Percentiles rank a stretch among this genome's conserved stretches.
phyloP scores from a whole-genome alignment of 805 yeast genomes.

The Saitoella complicata region DNA sequence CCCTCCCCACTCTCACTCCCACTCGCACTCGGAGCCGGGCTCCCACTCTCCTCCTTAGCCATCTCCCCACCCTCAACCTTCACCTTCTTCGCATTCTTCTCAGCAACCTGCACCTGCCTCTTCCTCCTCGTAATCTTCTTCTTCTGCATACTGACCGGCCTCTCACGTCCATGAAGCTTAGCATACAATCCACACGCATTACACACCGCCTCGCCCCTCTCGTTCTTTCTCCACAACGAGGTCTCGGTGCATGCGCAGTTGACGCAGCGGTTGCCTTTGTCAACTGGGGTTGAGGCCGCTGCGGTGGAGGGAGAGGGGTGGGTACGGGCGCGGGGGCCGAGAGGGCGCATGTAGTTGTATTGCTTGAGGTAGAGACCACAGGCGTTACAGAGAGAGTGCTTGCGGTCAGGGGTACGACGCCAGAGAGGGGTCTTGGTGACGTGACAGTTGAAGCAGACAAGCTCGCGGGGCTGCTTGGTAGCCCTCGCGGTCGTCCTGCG shows the following conservation, averaged over 20 bases:
- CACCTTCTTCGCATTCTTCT: background rate
- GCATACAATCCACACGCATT: conserved; percentile 74
- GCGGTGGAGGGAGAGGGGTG: conserved; percentile 28
- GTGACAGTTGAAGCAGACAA: conserved; percentile 46
- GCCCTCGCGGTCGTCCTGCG: too few relatives aligned
- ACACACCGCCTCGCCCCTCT: conserved; percentile 66
- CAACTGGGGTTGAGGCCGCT: too few relatives aligned
- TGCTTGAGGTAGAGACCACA: conserved; percentile 69
- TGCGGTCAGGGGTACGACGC: conserved; percentile 86
- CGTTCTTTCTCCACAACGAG: conserved; percentile 80
- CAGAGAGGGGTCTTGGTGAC: conserved; percentile 90
- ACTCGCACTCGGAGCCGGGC: too few relatives aligned
- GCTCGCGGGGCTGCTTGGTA: background rate
- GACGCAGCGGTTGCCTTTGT: conserved; percentile 28
- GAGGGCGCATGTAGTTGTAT: conserved; percentile 47
- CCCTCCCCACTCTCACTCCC: too few relatives aligned
- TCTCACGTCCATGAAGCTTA: conserved; percentile 54
- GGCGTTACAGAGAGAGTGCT: conserved; percentile 85
- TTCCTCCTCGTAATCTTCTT: conserved; percentile 36
- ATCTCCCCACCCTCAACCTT: background rate
- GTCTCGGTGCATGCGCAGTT: conserved; percentile 77
- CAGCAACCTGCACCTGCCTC: conserved; percentile 1
- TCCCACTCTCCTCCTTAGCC: too few relatives aligned
- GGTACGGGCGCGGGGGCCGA: conserved; percentile 24
- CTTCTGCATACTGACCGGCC: conserved; percentile 63